A percentile compares a stretch with the other conserved stretches of the same genome.
Conservation (phyloP, 257 asterid genomes). For the Linderniella brevidens region DNA sequence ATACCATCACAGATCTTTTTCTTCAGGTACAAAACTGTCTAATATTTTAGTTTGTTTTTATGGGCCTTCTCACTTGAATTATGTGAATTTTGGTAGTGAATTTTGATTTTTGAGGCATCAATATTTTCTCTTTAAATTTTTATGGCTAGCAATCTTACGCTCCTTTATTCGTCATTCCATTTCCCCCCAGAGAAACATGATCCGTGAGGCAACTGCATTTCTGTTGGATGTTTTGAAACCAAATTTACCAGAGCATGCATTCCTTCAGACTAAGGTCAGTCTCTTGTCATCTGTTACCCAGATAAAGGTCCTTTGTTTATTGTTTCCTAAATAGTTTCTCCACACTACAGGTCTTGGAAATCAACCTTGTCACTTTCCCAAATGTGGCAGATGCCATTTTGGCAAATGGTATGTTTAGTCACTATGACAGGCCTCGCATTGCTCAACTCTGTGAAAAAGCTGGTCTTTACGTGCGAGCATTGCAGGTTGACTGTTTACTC, state of each 20-base stretch:
- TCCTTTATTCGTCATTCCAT: constrained; percentile 6
- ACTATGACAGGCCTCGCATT: constrained; percentile 88
- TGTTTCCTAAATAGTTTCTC: neutral
- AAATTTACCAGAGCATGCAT: constrained; percentile 87
- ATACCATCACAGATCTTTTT: constrained; percentile 93
- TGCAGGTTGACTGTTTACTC: constrained; percentile 47
- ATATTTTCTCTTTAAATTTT: constrained; percentile 3
- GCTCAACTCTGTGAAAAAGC: constrained; percentile 98
- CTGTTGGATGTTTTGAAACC: constrained; percentile 96
- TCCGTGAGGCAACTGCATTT: constrained; percentile 98
- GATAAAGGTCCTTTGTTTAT: neutral
- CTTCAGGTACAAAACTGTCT: constrained; percentile 52
- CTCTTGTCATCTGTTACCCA: constrained; percentile 1
- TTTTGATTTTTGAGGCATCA: no score
- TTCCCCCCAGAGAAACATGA: constrained; percentile 72
- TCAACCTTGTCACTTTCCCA: constrained; percentile 86
- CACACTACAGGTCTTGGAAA: constrained; percentile 70
- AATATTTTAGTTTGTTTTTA: constrained; percentile 2
- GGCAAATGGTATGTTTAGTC: constrained; percentile 98
- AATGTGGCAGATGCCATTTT: constrained; percentile 98
- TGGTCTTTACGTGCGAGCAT: constrained; percentile 87
- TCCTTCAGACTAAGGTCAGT: constrained; percentile 87
- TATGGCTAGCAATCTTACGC: neutral
- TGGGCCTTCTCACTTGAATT: neutral
- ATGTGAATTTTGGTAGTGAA: no score